Base-by-base conservation (phyloP, 768 basidiomycete species). In the Mycena belliarum region DNA sequence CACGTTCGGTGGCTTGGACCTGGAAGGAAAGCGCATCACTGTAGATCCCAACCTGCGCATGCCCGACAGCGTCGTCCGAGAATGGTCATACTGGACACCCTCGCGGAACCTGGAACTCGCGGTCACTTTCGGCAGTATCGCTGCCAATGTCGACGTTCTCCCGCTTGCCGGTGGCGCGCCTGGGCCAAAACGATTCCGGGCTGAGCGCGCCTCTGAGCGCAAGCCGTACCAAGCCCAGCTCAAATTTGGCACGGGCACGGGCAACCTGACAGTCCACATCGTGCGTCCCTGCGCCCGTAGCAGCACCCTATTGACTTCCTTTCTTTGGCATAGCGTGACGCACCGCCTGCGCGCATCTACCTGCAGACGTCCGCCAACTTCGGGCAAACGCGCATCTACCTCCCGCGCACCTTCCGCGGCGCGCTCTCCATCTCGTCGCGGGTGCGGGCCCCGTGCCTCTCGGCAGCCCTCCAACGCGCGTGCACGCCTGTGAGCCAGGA, bases 1-100 rank as follows among this genome's bases (percentile, higher is more conserved):
- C 6, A 44, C 29, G 4, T 57, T 50, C 14, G 55, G 55, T 6
- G 28, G 12, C 23, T 2, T 51, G 20, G 20, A 7, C 1, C 7
- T 25, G 1, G 12, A 9, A 6, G 32, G 37, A 18, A 35, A 9
- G 33, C 33, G 33, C 6, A 43, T 46, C 26, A 24, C 12, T 7
- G 28, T 57, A 10, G 55, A 57, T 26, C 55, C 55, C 0, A 51
- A 51, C 35, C 6, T 50, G n/a, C 49, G 24, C 15, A 23, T 51
- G 4, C 49, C 55, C n/a, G 14, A 26, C 1, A 45, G 42, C 3
- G 35, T 57, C n/a, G 29, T 50, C 25, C 23, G 33, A 15, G 16
- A 37, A 16, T 2, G 29, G 29, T 6, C 29, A 12, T 32, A 32
- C 29, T 6, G 29, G 6, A 21, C 6, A 42, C 43, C 15, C n/a